A percentile compares a stretch with the other conserved stretches of the same genome.
Conservation (phyloP, 164 flowering plant species). For the Aristolochia fimbriata region DNA sequence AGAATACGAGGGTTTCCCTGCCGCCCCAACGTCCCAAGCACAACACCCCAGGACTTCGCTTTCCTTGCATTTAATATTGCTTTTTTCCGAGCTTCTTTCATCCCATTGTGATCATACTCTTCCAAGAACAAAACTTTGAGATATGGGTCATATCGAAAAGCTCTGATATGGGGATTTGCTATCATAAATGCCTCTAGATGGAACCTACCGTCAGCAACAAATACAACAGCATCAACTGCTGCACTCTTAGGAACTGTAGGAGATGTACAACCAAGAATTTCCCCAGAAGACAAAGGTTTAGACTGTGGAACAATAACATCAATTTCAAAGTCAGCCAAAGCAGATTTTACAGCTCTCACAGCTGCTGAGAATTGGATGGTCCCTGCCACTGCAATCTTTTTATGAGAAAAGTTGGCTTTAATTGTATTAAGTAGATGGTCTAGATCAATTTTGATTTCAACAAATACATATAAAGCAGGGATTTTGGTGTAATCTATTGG, state of each 20-base stretch:
- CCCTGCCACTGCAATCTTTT: slow-evolving; percentile 60
- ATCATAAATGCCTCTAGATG: slow-evolving; percentile 98
- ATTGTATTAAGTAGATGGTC: slow-evolving; percentile 38
- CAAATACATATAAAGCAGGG: slow-evolving; percentile 84
- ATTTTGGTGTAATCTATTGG: slow-evolving; percentile 17
- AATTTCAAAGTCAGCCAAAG: slow-evolving; percentile 48
- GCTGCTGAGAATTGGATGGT: slow-evolving; percentile 88
- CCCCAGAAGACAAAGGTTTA: slow-evolving; percentile 84
- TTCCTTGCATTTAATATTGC: slow-evolving; percentile 55
- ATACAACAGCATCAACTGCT: slow-evolving; percentile 33
- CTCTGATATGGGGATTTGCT: slow-evolving; percentile 67
- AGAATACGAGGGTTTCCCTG: slow-evolving; percentile 87
- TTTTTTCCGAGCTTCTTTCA: slow-evolving; percentile 64
- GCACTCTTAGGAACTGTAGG: slow-evolving; percentile 34
- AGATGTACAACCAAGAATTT: slow-evolving; percentile 89
- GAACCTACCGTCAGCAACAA: slow-evolving; percentile 94
- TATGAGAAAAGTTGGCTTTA: slow-evolving; percentile 20
- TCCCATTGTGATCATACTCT: slow-evolving; percentile 87
- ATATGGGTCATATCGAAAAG: slow-evolving; percentile 87
- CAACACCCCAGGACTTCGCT: slow-evolving; percentile 70
- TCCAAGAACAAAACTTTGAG: slow-evolving; percentile 71
- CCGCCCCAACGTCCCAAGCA: slow-evolving; percentile 88
- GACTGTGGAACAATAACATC: slow-evolving; percentile 72
- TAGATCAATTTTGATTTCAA: slow-evolving; percentile 69
- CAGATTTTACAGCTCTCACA: slow-evolving; percentile 58